Percentiles rank a stretch among this genome's conserved stretches.
Conservation (phyloP, 306 rosid species). For the Fragaria iinumae region DNA sequence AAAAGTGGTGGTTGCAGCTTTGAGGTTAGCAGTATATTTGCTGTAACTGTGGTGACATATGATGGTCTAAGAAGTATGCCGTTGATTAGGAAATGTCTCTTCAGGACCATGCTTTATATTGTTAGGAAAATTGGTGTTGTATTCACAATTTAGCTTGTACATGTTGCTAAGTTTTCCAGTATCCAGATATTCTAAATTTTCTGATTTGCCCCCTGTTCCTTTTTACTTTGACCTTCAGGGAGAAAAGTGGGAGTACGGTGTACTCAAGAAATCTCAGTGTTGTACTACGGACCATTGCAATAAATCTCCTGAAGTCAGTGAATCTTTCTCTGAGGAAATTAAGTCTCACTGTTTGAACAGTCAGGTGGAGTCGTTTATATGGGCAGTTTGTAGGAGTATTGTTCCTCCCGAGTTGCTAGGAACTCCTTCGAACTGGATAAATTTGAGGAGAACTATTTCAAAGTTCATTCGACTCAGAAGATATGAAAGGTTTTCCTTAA, state of each 20-base stretch:
- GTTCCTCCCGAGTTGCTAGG: constrained; percentile 80
- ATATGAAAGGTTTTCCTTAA: constrained; percentile 68
- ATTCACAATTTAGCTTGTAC: background rate
- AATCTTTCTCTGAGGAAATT: constrained; percentile 37
- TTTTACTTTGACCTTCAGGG: constrained; percentile 32
- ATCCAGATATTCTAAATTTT: background rate
- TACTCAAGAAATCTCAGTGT: constrained; percentile 30
- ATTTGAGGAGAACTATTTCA: constrained; percentile 64
- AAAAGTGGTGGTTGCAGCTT: constrained; percentile 33
- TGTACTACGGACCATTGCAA: constrained; percentile 21
- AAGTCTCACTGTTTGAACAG: constrained; percentile 56
- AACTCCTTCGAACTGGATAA: constrained; percentile 69
- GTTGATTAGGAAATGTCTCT: background rate
- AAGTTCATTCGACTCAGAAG: constrained; percentile 67
- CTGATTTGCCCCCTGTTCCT: background rate
- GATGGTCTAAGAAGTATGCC: constrained; percentile 14
- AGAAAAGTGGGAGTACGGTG: constrained; percentile 26
- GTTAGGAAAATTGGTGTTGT: background rate
- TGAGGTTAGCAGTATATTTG: constrained; percentile 42
- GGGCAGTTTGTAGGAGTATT: constrained; percentile 87
- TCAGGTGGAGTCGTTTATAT: constrained; percentile 84
- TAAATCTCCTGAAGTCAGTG: constrained; percentile 33
- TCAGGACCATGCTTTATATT: background rate
- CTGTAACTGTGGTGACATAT: constrained; percentile 18
- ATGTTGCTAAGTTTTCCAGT: background rate